Evolutionary conservation across 345 rosid species (phyloP).

Genomic region (Pistacia vera): DNA sequence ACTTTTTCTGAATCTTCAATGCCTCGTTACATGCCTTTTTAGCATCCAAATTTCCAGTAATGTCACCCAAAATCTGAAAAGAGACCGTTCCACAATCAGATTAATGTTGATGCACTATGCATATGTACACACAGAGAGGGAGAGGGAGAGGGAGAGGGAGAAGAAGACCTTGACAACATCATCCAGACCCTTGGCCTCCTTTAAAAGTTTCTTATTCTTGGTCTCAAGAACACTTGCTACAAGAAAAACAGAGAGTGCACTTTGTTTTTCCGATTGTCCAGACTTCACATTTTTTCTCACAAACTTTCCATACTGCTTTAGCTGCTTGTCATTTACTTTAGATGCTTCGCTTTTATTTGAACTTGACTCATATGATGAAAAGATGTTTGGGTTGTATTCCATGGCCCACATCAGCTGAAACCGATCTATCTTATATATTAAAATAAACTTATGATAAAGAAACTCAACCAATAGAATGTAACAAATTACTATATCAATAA

Average conservation of each 20-base stretch:
- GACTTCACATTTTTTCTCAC: constrained; percentile 61
- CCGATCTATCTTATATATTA: constrained; percentile 35
- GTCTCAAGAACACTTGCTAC: constrained; percentile 89
- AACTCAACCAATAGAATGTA: constrained; percentile 10
- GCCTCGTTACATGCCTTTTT: constrained; percentile 81
- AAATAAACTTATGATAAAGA: constrained; percentile 15
- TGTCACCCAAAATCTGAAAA: constrained; percentile 74
- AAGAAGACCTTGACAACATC: constrained; percentile 76
- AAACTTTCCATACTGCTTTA: constrained; percentile 85
- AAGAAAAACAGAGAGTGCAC: constrained; percentile 74
- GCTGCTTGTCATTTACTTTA: constrained; percentile 45
- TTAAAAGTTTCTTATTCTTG: constrained; percentile 78
- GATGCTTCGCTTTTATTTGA: constrained; percentile 26
- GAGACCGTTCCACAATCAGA: constrained; percentile 11
- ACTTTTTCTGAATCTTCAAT: constrained; percentile 80
- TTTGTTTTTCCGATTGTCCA: constrained; percentile 49
- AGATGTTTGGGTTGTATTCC: constrained; percentile 93
- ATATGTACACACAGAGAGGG: not conserved
- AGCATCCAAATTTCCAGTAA: constrained; percentile 75
- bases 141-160: not conserved
- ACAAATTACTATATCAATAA: constrained; percentile 10
- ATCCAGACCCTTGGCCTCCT: constrained; percentile 88
- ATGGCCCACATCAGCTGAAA: constrained; percentile 96
- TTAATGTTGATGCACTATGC: constrained; percentile 1
- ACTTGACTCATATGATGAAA: constrained; percentile 50